Evolutionary conservation across 1,139 yeast genomes (phyloP).

Genomic region (Geotrichum histeridarum): DNA sequence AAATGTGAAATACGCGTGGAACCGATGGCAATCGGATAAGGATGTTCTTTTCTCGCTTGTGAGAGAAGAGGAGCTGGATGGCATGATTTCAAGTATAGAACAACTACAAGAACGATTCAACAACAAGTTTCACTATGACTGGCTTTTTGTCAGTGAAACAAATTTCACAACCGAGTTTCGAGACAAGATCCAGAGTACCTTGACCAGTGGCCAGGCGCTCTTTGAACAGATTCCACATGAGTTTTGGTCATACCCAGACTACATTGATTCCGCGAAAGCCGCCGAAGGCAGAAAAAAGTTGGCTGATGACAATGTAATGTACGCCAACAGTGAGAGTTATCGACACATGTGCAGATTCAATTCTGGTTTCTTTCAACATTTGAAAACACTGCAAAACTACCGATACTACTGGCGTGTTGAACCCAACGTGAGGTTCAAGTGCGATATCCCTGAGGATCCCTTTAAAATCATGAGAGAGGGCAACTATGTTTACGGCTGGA

Average conservation of each 20-base stretch:
- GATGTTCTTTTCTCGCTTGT: conserved; percentile 72
- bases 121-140: conserved; percentile 60
- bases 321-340: conserved; percentile 59
- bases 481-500: conserved; percentile 59
- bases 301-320: conserved; percentile 49
- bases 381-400: conserved; percentile 50
- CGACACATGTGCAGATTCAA: conserved; percentile 76
- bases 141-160: conserved; percentile 74
- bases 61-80: conserved; percentile 58
- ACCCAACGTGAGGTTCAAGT: conserved; percentile 56
- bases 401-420: conserved; percentile 73
- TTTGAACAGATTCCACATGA: conserved; percentile 59
- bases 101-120: conserved; percentile 70
- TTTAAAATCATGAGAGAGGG: conserved; percentile 58
- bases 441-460: conserved; percentile 63
- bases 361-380: conserved; percentile 59
- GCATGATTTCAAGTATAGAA: conserved; percentile 53
- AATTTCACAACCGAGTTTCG: conserved; percentile 56
- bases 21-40: conserved; percentile 35
- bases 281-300: conserved; percentile 45
- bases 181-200: conserved; percentile 34
- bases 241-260: conserved; percentile 71
- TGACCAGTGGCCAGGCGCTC: conserved; percentile 52
- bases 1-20: too few species aligned
- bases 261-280: conserved; percentile 58